Base-by-base conservation (phyloP, 2,329 filamentous ascomycete species). In the Aspergillus ruber region DNA sequence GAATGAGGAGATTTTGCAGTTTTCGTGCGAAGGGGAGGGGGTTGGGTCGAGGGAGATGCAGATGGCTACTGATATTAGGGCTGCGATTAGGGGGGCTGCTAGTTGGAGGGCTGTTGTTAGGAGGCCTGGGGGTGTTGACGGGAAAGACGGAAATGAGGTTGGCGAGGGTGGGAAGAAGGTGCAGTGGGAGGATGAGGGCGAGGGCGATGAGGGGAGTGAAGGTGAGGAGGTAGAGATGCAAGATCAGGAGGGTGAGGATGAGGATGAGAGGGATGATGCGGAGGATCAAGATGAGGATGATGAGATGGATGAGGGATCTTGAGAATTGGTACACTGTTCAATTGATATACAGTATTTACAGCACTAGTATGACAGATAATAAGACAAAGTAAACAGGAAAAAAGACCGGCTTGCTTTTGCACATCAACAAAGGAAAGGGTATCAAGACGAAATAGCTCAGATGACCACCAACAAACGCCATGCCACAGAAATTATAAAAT, bases 51-150 rank as follows among this genome's bases (percentile, higher is more conserved):
- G 54, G 49, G 61, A 64, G 48, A 51, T 65, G 47, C 49, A 54
- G 43, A 48, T 69, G 43, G 64, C 65, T 38, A 64, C 66, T 21
- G 68, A 71, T 49, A 52, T 71, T 17, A 48, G 69, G 44, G 54
- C 62, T 23, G 57, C 56, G 38, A 61, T 70, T 39, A 67, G 65
- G 47, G 58, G 60, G 10, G 56, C 63, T 41, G 53, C 60, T 12
- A 44, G 51, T 38, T 68, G 65, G 65, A 57, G 51, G 50, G 55
- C 51, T 42, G 43, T n/a, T 50, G 42, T 27, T 9, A 32, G 33
- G 21, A 27, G 39, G 32, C 43, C 29, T 46, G 35, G 44, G 33
- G 7, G 49, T 36, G 18, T 21, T 46, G 23, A 44, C 40, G 32
- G 38, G 47, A 41, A 48, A 36, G 36, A 41, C 39, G 42, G 43